Evolutionary conservation across 768 basidiomycete genomes (phyloP), one percentile per base, ranked within the genome.

Genomic region (Wakefieldia striispora): DNA sequence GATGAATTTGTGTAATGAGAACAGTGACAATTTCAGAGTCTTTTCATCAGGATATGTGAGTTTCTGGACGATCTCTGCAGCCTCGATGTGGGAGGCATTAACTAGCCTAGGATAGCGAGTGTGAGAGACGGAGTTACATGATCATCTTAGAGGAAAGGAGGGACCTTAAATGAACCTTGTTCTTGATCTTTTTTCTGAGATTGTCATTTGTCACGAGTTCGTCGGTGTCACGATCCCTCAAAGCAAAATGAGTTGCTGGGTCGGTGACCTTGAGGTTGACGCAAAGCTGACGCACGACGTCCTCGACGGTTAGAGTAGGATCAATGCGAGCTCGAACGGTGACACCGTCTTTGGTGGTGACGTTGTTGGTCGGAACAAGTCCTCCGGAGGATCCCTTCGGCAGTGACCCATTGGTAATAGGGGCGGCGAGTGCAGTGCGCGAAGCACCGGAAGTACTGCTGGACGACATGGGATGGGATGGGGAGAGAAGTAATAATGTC

Each of bases 131-230:
- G 36, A 48, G 11, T 21, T 33, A 19, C 6, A 44, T 1, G 21
- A 39, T 37, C 20, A 26, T 29, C 8, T 12, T 13, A 24, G 12
- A 36, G 17, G 35, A 24, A 11, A 49, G 27, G 29, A 69, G 80
- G 57, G 63, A 92, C 91, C 84, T 91, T 47, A 94, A 73, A 60
- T 87, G 83, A 41, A 77, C 80, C 66, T 88, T 92, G 35, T 77
- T 76, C 69, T 80, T 86, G 56, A 94, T 89, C 72, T 87, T 88
- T 70, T 80, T 83, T 63, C 83, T 77, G 60, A 97, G 64, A 63
- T 94, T 95, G 55, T 92, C 90, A 59, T 88, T 87, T 23, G 91
- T 94, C 16, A 97, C 85, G 40, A 95, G 69, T 56, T 89, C 89
- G 51, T 88, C 88, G 14, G 76, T 80, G 57, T 91, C 88, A 21